Conservation (phyloP, 2,329 filamentous ascomycete species). For the Arthrobotrys megalospora region DNA sequence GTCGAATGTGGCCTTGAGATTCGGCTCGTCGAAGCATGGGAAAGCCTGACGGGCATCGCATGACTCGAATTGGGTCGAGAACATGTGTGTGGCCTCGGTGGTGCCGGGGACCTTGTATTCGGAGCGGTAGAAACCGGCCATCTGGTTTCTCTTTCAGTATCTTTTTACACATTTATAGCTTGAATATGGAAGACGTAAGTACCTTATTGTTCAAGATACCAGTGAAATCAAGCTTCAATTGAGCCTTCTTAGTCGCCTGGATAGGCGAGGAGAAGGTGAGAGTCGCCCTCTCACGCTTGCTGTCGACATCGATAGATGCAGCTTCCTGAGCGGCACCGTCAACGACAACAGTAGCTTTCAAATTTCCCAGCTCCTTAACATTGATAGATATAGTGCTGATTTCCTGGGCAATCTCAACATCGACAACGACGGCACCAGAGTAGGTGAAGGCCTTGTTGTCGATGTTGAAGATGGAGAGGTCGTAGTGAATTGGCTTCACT, state of each 20-base stretch:
- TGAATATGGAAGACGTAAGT: not conserved
- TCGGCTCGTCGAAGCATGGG: conserved; percentile 98
- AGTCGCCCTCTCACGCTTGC: conserved; percentile 84
- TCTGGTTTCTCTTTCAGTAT: conserved; percentile 67
- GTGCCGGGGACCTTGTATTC: conserved; percentile 82
- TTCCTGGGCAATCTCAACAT: conserved; percentile 78
- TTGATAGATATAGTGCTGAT: conserved; percentile 87
- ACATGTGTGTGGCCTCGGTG: conserved; percentile 72
- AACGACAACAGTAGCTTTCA: conserved; percentile 75
- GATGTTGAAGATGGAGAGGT: conserved; percentile 83
- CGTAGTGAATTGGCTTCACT: conserved; percentile 88
- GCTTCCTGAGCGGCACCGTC: conserved; percentile 73
- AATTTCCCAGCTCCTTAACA: conserved; percentile 84
- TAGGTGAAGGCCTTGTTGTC: conserved; percentile 83
- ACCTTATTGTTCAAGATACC: conserved; percentile 84
- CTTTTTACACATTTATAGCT: conserved; percentile 1
- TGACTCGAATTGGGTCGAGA: conserved; percentile 97
- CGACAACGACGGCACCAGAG: conserved; percentile 86
- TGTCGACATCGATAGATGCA: conserved; percentile 82
- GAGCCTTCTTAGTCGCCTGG: conserved; percentile 76
- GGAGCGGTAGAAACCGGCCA: conserved; percentile 93
- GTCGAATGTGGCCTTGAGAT: conserved; percentile 95
- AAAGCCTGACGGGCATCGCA: conserved; percentile 95
- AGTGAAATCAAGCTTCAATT: conserved; percentile 80
- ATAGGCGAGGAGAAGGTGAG: conserved; percentile 82